A percentile compares a stretch with the other conserved stretches of the same genome.
Conservation (phyloP, 2,329 filamentous ascomycete genomes). For the Venturia carpophila region DNA sequence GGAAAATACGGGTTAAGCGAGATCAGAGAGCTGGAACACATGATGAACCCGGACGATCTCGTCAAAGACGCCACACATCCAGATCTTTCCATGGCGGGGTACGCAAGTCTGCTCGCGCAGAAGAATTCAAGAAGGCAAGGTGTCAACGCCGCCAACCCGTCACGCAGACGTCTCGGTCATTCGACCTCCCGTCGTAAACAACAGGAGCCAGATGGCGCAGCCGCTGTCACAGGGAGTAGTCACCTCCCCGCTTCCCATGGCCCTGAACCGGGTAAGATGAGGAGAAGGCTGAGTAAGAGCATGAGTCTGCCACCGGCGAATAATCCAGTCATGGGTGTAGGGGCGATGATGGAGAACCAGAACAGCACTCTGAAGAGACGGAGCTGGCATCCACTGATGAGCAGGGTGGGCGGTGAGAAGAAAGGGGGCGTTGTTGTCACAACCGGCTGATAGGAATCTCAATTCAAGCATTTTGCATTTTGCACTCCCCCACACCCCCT, state of each 20-base stretch:
- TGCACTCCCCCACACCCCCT: no score
- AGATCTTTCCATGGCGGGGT: not conserved
- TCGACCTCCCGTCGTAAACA: not conserved
- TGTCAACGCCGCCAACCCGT: not conserved
- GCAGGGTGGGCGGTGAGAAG: not conserved
- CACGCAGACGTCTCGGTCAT: not conserved
- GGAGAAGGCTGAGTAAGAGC: not conserved
- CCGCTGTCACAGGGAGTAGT: not conserved
- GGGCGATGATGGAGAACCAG: not conserved
- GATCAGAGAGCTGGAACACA: not conserved
- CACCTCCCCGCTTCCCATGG: not conserved
- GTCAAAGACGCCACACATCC: not conserved
- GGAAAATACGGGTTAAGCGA: slow-evolving; percentile 2
- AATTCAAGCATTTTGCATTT: no score
- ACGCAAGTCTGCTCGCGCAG: not conserved
- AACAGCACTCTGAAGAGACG: not conserved
- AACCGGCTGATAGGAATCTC: not conserved
- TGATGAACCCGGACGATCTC: slow-evolving; percentile 3
- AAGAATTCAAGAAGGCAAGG: not conserved
- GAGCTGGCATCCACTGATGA: slow-evolving; percentile 5
- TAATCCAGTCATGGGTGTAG: not conserved
- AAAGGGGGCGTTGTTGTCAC: not conserved
- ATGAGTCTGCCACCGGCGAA: not conserved
- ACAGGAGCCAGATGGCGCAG: not conserved
- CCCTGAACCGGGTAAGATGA: not conserved